Percentiles rank a stretch among this genome's conserved stretches.
Evolutionary conservation across 2,329 filamentous ascomycete genomes (phyloP).

Genomic region (Calonectria pauciramosa): DNA sequence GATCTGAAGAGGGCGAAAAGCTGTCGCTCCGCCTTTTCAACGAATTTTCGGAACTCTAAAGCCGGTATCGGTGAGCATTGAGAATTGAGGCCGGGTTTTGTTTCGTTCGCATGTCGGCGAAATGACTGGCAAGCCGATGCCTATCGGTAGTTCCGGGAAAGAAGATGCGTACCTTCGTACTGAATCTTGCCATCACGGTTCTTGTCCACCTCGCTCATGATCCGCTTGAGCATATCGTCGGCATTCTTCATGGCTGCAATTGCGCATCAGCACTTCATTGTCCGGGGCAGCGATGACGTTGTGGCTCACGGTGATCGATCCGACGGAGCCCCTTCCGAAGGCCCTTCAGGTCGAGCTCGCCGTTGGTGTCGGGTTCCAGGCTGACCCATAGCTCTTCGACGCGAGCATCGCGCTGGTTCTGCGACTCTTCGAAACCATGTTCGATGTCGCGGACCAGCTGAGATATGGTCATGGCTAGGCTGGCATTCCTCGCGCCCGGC

Average conservation of each 20-base stretch:
- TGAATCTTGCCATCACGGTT: conserved; percentile 92
- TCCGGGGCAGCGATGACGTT: conserved; percentile 16
- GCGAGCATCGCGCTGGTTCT: conserved; percentile 83
- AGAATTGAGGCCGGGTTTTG: conserved; percentile 16
- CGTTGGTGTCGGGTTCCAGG: conserved; percentile 82
- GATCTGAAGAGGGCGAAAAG: conserved; percentile 84
- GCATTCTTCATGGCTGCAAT: conserved; percentile 85
- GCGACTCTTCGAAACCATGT: conserved; percentile 81
- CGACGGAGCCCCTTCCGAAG: conserved; percentile 87
- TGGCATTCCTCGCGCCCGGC: conserved; percentile 51
- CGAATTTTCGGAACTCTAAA: conserved; percentile 89
- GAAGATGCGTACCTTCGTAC: conserved; percentile 78
- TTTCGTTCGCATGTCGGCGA: conserved; percentile 32
- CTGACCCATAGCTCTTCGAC: conserved; percentile 87
- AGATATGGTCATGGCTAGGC: conserved; percentile 53
- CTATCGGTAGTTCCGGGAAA: conserved; percentile 25
- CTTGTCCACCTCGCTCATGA: conserved; percentile 86
- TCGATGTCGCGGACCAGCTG: conserved; percentile 65
- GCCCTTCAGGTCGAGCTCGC: conserved; percentile 86
- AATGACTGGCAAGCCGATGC: conserved; percentile 19
- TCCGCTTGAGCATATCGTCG: conserved; percentile 83
- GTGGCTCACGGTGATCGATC: conserved; percentile 87
- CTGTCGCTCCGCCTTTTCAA: conserved; percentile 88
- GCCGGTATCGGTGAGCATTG: conserved; percentile 37
- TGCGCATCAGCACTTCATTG: conserved; percentile 40